Evolutionary conservation across 495 filamentous ascomycete genomes (phyloP).

Genomic region (Penicillium salamii): DNA sequence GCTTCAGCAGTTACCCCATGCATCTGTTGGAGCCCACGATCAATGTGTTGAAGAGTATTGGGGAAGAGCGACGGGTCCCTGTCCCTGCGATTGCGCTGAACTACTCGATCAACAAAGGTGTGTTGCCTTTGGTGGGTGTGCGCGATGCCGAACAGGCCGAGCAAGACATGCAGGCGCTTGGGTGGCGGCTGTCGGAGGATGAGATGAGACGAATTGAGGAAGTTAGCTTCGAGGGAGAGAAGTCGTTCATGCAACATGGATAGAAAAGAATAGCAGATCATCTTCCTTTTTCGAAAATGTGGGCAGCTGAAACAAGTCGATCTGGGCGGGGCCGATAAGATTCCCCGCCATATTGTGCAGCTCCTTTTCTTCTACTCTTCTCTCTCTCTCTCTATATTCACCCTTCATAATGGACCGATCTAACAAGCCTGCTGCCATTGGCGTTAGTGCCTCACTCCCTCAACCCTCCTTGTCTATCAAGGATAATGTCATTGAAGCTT

Average conservation of each 20-base stretch:
- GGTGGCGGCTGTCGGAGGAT: conserved; percentile 24
- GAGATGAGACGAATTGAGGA: conserved; percentile 24
- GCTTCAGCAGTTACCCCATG: conserved; percentile 31
- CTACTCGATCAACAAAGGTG: conserved; percentile 35
- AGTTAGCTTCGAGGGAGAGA: conserved; percentile 21
- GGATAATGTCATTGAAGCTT: conserved; percentile 67
- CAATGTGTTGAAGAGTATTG: conserved; percentile 24
- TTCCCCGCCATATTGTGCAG: not conserved
- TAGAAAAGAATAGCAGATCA: not conserved
- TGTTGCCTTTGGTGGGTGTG: conserved; percentile 20
- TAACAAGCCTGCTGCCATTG: conserved; percentile 77
- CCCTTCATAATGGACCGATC: conserved; percentile 62
- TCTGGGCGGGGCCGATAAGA: not conserved
- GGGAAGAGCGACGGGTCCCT: conserved; percentile 21
- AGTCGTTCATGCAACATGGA: conserved; percentile 24
- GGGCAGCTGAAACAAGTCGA: no score
- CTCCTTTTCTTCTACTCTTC: not conserved
- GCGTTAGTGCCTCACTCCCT: conserved; percentile 59
- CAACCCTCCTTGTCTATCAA: conserved; percentile 68
- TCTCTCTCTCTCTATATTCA: not conserved
- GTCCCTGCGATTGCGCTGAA: conserved; percentile 40
- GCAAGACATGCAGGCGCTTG: conserved; percentile 24
- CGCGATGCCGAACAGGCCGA: conserved; percentile 21
- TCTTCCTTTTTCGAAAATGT: no score
- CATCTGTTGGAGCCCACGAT: conserved; percentile 24